Base-by-base conservation (phyloP, 352 stramenopile genomes). In the Pelagophyceae sp. region DNA sequence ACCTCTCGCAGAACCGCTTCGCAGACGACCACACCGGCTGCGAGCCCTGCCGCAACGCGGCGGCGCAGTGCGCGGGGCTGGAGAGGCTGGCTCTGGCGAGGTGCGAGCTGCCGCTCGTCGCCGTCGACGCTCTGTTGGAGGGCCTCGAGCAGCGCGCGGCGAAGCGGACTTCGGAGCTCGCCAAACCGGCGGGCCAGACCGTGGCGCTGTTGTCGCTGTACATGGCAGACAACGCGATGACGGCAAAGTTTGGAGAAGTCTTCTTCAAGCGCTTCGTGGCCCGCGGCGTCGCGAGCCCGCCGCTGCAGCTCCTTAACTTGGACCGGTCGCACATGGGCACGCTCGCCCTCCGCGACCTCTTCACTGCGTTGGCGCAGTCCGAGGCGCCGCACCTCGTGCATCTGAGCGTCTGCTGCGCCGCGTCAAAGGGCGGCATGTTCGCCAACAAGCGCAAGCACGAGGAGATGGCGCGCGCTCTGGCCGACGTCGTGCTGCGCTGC, bases 361-460 rank as follows among this genome's bases (percentile, higher is more conserved):
- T 67, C 58, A 17, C 58, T 5, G 58, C 58, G 15, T 27, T 67
- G 15, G 58, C 58, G 11, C 23, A 67, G 58, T 67, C 58, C 11
- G 27, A 27, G 5, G 58, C 58, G 27, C 58, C 58, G 58, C 58
- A 67, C 58, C 29, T 67, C 23, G 27, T 31, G 23, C 11, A 15
- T 6, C 58, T 67, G 15, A 31, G 11, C 23, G 11, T 67, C 15
- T 17, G 27, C 5, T 67, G 23, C 23, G 27, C 58, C 23, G 58
- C 58, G 58, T 67, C 58, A 6, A 67, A 67, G 58, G 27, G 15
- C 15, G 58, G 58, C 58, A 67, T 67, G 58, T 67, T 67, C 29
- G 58, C 58, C 23, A 67, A 67, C 58, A 67, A 67, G 58, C 58
- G 58, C 15, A 67, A 67, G 15, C 58, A 67, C 58, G 58, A 67